Conservation (phyloP, 352 stramenopile species). For the Elongisporangium anandrum region DNA sequence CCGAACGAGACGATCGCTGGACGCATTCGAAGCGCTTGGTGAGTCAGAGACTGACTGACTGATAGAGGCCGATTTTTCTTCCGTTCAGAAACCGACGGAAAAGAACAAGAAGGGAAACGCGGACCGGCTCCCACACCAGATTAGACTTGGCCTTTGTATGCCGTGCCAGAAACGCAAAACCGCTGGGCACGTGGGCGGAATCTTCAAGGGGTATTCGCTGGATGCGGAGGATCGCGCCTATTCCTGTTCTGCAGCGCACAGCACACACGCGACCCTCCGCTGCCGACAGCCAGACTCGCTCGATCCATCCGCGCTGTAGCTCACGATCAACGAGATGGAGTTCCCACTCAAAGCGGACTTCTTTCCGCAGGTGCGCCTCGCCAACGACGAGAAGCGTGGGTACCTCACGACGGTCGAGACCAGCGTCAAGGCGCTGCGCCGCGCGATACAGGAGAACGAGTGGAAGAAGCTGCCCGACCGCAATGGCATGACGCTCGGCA, state of each 20-base stretch:
- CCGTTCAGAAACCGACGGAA: not conserved
- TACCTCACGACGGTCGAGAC: slow-evolving; percentile 43
- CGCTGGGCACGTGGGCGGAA: not conserved
- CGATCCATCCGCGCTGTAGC: too few species aligned
- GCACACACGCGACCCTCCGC: not conserved
- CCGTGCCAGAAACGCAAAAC: too few species aligned
- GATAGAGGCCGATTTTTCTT: not conserved
- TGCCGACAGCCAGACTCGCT: too few species aligned
- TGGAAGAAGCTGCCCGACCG: slow-evolving; percentile 56
- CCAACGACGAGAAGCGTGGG: slow-evolving; percentile 31
- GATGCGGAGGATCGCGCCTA: not conserved
- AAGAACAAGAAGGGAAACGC: not conserved
- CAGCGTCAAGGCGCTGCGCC: slow-evolving; percentile 32
- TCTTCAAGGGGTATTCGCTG: not conserved
- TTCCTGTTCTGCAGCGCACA: not conserved
- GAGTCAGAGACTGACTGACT: not conserved
- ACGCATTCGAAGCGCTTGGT: not conserved
- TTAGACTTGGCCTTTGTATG: not conserved
- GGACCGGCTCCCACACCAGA: not conserved
- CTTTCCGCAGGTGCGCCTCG: slow-evolving; percentile 55
- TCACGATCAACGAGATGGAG: slow-evolving; percentile 30
- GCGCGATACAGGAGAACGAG: slow-evolving; percentile 37
- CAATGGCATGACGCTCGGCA: slow-evolving; percentile 54
- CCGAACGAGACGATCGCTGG: not conserved
- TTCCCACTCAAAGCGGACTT: slow-evolving; percentile 70